phyloP scores from a whole-genome alignment of 257 asterid species.

The Plantago major region DNA sequence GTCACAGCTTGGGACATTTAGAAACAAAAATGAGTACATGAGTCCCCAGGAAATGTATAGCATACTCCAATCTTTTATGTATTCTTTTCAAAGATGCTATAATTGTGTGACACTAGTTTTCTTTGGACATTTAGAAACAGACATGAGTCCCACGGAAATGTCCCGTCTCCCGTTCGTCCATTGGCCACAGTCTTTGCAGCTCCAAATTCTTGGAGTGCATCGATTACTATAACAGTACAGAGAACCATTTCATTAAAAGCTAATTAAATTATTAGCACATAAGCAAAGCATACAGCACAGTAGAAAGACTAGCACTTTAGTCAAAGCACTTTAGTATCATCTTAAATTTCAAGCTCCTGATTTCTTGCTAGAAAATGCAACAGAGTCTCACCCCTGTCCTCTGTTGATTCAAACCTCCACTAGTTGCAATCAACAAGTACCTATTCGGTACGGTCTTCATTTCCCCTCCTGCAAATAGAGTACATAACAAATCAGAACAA shows the following conservation, averaged over 20 bases:
- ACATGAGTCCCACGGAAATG: too few species aligned
- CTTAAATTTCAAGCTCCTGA: slow-evolving; percentile 7
- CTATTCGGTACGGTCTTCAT: slow-evolving; percentile 34
- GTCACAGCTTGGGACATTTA: too few species aligned
- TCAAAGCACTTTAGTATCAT: slow-evolving; percentile 4
- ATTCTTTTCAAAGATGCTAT: too few species aligned
- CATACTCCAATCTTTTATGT: too few species aligned
- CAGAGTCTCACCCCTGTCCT: slow-evolving; percentile 61
- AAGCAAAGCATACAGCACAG: not conserved
- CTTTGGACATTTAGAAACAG: too few species aligned
- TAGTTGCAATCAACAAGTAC: slow-evolving; percentile 65
- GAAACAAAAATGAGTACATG: too few species aligned
- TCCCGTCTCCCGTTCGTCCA: not conserved
- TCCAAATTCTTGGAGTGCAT: slow-evolving; percentile 6
- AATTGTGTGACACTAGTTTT: too few species aligned
- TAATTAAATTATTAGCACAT: not conserved
- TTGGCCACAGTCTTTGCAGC: not conserved
- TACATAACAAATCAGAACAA: not conserved
- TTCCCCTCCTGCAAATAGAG: slow-evolving; percentile 36
- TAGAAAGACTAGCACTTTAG: not conserved
- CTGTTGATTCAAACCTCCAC: slow-evolving; percentile 87
- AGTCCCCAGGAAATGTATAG: too few species aligned
- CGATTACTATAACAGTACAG: not conserved
- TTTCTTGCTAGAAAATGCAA: not conserved
- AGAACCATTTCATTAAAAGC: not conserved